Percentiles rank a stretch among this genome's conserved stretches.
Evolutionary conservation across 2,329 filamentous ascomycete genomes (phyloP).

Genomic region (Fusarium sp.): DNA sequence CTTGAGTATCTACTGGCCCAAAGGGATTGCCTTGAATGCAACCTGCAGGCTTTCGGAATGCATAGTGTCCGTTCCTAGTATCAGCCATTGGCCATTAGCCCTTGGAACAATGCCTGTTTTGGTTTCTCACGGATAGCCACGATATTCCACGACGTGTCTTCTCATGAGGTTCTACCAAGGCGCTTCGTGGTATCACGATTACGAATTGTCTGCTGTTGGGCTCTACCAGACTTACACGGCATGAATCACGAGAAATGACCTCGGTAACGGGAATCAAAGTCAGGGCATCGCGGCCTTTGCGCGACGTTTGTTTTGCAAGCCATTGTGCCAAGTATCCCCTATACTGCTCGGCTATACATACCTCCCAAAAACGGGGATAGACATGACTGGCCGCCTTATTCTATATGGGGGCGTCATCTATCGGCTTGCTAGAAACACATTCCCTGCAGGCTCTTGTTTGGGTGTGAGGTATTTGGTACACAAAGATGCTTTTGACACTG

Average conservation of each 20-base stretch:
- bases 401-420: slow-evolving; percentile 1
- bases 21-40: slow-evolving; percentile 1
- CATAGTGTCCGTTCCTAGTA: slow-evolving; percentile 5
- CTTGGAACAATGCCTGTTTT: not conserved
- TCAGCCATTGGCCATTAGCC: not conserved
- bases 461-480: not conserved
- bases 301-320: slow-evolving; percentile 3
- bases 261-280: not conserved
- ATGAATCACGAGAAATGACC: slow-evolving; percentile 5
- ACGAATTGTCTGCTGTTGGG: slow-evolving; percentile 3
- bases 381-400: slow-evolving; percentile 15
- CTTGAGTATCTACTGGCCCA: slow-evolving; percentile 10
- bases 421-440: not conserved
- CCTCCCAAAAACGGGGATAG: not conserved
- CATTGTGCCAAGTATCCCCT: not conserved
- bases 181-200: slow-evolving; percentile 20
- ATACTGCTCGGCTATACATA: slow-evolving; percentile 10
- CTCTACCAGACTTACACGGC: slow-evolving; percentile 15
- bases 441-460: not conserved
- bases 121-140: slow-evolving; percentile 1
- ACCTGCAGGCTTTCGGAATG: slow-evolving; percentile 7
- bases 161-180: slow-evolving; percentile 5
- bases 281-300: not conserved
- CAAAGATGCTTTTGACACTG: not conserved
- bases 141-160: slow-evolving; percentile 11